These are phyloP conservation scores for Trametes hirsuta DNA, from an alignment of 1,284 basidiomycete genomes.

Conservation along the genomic window DNA sequence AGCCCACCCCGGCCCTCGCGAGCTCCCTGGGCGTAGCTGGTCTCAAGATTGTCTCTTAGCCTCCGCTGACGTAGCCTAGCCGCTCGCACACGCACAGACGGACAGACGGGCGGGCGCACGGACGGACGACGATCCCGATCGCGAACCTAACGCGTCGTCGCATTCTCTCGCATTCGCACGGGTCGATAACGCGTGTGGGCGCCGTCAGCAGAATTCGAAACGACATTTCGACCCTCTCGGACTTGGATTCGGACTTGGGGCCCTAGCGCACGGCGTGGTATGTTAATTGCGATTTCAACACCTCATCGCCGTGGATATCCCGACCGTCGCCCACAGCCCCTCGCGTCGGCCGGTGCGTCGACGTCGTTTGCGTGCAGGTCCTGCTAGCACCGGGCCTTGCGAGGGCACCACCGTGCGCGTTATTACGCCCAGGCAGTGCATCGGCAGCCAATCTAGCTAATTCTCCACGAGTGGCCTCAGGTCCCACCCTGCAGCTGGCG, in stretches of 20 bases:
- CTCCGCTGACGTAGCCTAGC: conserved; percentile 11
- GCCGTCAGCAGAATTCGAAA: neutral
- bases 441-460: neutral
- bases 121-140: conserved; percentile 11
- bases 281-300: neutral
- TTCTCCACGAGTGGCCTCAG: neutral
- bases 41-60: conserved; percentile 10
- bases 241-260: too few species aligned
- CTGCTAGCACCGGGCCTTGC: too few species aligned
- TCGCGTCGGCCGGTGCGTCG: too few species aligned
- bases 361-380: too few species aligned
- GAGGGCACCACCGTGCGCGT: too few species aligned
- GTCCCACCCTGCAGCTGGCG: neutral
- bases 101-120: too few species aligned
- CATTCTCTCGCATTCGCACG: neutral
- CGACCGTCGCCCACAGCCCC: too few species aligned
- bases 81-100: neutral
- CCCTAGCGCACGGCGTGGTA: neutral
- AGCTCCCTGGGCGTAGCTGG: neutral
- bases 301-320: neutral
- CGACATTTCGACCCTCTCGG: neutral
- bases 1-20: neutral
- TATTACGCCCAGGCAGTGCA: neutral
- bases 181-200: neutral
- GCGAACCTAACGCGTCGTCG: conserved; percentile 4